These are phyloP conservation scores for Clonostachys sp. DNA, from an alignment of 2,329 filamentous ascomycete species.

Conservation along the genomic window DNA sequence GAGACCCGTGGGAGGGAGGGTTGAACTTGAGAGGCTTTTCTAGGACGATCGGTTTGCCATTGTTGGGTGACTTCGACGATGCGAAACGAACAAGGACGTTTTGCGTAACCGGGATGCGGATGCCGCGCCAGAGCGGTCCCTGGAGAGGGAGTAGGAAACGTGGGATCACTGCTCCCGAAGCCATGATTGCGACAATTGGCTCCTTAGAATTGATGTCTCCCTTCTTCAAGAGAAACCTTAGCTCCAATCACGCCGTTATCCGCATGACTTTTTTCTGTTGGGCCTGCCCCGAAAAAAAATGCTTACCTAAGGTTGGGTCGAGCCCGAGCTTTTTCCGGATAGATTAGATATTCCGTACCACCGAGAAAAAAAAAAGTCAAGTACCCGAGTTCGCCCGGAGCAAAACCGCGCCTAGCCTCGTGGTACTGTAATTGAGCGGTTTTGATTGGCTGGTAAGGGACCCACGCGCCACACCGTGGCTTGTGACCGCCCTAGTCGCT, in stretches of 20 bases:
- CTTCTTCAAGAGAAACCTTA: neutral
- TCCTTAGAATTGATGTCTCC: neutral
- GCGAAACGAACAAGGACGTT: constrained; percentile 27
- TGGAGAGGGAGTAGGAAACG: constrained; percentile 64
- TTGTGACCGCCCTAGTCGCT: neutral
- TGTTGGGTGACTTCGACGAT: constrained; percentile 10
- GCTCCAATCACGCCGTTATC: no score
- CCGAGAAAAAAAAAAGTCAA: neutral
- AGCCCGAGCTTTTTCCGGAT: neutral
- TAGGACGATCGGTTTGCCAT: constrained; percentile 61
- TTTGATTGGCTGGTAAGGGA: constrained; percentile 27
- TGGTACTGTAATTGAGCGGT: constrained; percentile 22
- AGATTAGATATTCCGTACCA: neutral
- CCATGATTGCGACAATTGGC: constrained; percentile 22
- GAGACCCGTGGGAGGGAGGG: constrained; percentile 81
- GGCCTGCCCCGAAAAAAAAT: neutral
- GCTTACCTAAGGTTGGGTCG: neutral
- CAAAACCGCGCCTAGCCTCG: constrained; percentile 3
- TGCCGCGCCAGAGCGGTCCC: constrained; percentile 48
- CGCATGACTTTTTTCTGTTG: no score
- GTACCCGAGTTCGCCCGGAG: constrained; percentile 28
- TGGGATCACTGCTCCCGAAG: constrained; percentile 51
- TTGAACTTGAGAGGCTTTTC: constrained; percentile 87
- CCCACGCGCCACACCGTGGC: neutral
- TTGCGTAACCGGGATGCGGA: constrained; percentile 25